Conservation (phyloP, 345 rosid genomes). For the Syzygium jambos region DNA sequence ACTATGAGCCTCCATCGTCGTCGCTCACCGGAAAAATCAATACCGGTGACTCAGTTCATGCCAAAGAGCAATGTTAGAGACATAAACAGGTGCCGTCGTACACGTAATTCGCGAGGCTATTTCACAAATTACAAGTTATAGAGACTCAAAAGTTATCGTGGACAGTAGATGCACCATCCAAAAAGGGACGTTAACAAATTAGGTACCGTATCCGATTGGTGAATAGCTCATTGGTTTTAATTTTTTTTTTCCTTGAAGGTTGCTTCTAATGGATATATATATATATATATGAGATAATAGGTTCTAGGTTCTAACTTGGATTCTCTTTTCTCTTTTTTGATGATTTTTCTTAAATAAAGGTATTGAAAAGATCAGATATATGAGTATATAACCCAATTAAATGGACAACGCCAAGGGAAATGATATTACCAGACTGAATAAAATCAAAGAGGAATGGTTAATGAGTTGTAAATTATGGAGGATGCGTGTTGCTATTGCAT, state of each 20-base stretch:
- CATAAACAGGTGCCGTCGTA: background rate
- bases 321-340: background rate
- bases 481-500: background rate
- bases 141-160: too few species aligned
- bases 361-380: background rate
- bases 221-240: background rate
- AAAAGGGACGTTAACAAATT: background rate
- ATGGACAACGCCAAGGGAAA: background rate
- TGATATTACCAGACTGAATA: background rate
- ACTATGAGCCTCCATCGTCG: background rate
- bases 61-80: background rate
- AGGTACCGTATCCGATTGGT: background rate
- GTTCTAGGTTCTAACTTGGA: background rate
- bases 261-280: background rate
- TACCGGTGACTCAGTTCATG: background rate
- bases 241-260: background rate
- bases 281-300: background rate
- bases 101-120: background rate
- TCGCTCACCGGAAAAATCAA: background rate
- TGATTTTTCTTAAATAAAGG: background rate
- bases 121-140: background rate
- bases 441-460: background rate
- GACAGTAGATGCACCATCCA: background rate
- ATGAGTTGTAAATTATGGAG: background rate
- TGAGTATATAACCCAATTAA: background rate